Percentiles rank a stretch among this genome's conserved stretches.
Conservation (phyloP, 176 grass and related monocot species). For the Oryza australiensis region DNA sequence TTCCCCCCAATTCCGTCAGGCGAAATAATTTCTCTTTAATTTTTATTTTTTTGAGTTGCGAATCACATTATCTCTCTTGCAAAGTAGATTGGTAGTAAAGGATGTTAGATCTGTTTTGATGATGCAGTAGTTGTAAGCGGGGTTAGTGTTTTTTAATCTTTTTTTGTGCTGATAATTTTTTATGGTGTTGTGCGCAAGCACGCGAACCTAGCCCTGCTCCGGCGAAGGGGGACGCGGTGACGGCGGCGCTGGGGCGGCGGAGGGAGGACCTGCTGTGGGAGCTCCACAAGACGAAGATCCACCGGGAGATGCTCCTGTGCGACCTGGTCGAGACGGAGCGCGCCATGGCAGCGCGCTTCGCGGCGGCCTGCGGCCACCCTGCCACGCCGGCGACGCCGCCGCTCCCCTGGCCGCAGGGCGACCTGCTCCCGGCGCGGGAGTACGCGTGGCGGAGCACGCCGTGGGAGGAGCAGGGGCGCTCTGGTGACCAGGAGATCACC, state of each 20-base stretch:
- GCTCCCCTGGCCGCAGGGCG: background rate
- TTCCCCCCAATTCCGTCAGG: background rate
- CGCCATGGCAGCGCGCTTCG: background rate
- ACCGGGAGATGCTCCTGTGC: constrained; percentile 28
- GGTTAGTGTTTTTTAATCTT: no score
- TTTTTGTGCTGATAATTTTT: background rate
- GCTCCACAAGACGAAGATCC: constrained; percentile 11
- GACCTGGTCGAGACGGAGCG: constrained; percentile 34
- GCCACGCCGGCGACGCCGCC: background rate
- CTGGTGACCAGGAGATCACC: background rate
- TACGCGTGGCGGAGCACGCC: background rate
- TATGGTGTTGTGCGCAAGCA: background rate
- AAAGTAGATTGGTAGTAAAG: background rate
- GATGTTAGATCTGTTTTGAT: background rate
- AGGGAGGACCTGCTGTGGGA: constrained; percentile 31
- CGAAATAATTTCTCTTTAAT: no score
- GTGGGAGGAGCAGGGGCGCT: background rate
- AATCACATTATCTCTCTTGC: background rate
- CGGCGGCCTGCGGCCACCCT: background rate
- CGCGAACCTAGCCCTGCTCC: background rate
- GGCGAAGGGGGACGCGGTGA: background rate
- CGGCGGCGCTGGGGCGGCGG: background rate
- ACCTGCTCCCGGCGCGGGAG: background rate
- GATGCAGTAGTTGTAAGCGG: background rate
- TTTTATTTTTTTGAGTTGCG: no score